A percentile compares a stretch with the other conserved stretches of the same genome.
Conservation (phyloP, 148 eudicot genomes). For the Rheum nobile region DNA sequence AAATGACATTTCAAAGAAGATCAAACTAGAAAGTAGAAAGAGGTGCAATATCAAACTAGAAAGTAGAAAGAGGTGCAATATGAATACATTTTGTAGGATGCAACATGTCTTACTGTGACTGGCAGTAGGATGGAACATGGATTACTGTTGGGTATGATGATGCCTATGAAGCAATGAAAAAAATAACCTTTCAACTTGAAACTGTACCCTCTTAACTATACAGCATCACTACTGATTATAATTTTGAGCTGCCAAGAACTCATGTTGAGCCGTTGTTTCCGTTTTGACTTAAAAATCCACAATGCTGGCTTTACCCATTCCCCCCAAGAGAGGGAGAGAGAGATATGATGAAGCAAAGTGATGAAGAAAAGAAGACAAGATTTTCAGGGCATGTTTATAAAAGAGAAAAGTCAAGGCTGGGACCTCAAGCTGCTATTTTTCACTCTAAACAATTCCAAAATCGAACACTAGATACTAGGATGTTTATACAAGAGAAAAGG, state of each 20-base stretch:
- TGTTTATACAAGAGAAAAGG: background rate
- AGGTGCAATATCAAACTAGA: background rate
- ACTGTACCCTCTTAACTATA: background rate
- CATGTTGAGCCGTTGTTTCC: background rate
- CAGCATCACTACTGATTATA: background rate
- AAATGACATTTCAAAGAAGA: background rate
- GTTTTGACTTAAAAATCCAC: background rate
- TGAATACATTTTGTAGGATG: too few relatives aligned
- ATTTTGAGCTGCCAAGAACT: background rate
- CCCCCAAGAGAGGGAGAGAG: too few relatives aligned
- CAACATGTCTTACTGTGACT: too few relatives aligned
- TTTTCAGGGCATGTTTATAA: background rate
- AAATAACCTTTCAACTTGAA: background rate
- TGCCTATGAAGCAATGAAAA: background rate
- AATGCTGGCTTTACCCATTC: too few relatives aligned
- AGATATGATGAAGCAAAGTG: background rate
- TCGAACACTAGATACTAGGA: background rate
- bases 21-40: background rate
- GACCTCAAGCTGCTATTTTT: background rate
- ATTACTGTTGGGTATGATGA: background rate
- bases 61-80: background rate
- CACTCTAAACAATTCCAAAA: background rate
- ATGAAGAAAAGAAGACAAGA: background rate
- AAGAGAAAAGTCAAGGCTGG: background rate
- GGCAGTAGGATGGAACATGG: too few relatives aligned